Base-by-base conservation (phyloP, 768 basidiomycete genomes). In the Xerocomus brunneocitrinus region DNA sequence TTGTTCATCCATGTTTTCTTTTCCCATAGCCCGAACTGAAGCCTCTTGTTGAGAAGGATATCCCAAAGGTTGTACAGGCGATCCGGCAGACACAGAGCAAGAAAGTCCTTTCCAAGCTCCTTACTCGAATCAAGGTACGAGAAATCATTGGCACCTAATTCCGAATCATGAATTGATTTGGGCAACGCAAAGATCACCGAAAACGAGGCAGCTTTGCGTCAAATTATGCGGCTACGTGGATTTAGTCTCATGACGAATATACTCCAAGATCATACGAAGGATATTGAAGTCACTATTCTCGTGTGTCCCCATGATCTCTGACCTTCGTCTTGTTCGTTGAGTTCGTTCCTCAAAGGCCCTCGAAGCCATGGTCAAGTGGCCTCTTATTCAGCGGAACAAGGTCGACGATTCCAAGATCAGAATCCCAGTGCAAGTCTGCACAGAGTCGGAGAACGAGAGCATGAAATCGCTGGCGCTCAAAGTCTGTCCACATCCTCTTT, bases 241-340 rank as follows among this genome's bases (percentile, higher is more conserved):
- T 90, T 95, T 67, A 89, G 87, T 70, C 74, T 94, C 14, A 95
- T 98, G 91, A 86, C 83, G 42, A 91, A 89, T 63, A 78, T 98
- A 36, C 72, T 98, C 30, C 82, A 88, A 35, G 93, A 98, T 62
- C 74, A 92, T 58, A 64, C 64, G 10, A 74, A 78, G 16, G 91
- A 98, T 63, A 45, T 73, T 31, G 90, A 94, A 38, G 73, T 95
- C 38, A 70, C 84, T n/a, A 68, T 76, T 12, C 69, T 86, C 60
- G 94, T 94, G 56, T 41, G 88, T 73, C 49, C 34, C 13, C 32
- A 27, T 45, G 27, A 6, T 27, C 27, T 47, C 35, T 19, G 3
- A 13, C n/a, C 35, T 47, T 49, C 34, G 9, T 35, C 7, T 13
- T 16, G 24, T 7, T 47, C 30, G 45, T 30, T 35, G 12, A 7